A percentile compares a stretch with the other conserved stretches of the same genome.
These are phyloP conservation scores for Parathielavia hyrcaniae DNA, from an alignment of 495 filamentous ascomycete genomes.

Conservation along the genomic window DNA sequence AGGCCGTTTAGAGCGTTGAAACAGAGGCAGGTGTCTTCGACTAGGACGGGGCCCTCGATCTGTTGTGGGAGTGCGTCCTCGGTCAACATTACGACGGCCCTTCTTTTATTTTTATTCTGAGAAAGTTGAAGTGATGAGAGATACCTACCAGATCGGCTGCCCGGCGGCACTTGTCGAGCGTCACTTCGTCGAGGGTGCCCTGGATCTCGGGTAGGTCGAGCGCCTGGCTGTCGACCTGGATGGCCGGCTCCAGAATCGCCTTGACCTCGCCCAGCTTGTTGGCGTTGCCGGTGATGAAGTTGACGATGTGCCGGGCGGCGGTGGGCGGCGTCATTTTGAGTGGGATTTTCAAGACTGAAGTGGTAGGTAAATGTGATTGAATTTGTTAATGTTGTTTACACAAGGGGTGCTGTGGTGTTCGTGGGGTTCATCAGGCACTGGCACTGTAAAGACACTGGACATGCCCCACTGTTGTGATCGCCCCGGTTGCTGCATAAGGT, in stretches of 20 bases:
- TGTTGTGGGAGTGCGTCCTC: constrained; percentile 27
- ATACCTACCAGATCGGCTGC: constrained; percentile 59
- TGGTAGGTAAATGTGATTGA: not conserved
- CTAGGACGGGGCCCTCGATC: constrained; percentile 81
- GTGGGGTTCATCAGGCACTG: constrained; percentile 2
- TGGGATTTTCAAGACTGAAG: constrained; percentile 8
- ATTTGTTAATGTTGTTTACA: constrained; percentile 3
- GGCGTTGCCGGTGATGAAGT: constrained; percentile 95
- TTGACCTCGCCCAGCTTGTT: constrained; percentile 87
- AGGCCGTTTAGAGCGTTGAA: constrained; percentile 84
- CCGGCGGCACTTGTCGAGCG: constrained; percentile 73
- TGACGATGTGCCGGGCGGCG: constrained; percentile 42
- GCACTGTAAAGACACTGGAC: not conserved
- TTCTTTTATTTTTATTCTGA: not conserved
- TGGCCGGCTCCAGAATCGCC: constrained; percentile 69
- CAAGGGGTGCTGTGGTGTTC: not conserved
- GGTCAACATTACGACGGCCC: constrained; percentile 47
- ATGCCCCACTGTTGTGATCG: not conserved
- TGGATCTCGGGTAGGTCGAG: constrained; percentile 86
- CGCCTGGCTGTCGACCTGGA: constrained; percentile 64
- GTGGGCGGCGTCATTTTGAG: constrained; percentile 16
- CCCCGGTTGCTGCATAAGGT: constrained; percentile 17
- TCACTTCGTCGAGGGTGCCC: constrained; percentile 86
- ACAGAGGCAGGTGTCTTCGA: constrained; percentile 91
- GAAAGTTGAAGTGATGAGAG: not conserved